Conservation (phyloP, 805 yeast species). For the Candida jianshihensis region DNA sequence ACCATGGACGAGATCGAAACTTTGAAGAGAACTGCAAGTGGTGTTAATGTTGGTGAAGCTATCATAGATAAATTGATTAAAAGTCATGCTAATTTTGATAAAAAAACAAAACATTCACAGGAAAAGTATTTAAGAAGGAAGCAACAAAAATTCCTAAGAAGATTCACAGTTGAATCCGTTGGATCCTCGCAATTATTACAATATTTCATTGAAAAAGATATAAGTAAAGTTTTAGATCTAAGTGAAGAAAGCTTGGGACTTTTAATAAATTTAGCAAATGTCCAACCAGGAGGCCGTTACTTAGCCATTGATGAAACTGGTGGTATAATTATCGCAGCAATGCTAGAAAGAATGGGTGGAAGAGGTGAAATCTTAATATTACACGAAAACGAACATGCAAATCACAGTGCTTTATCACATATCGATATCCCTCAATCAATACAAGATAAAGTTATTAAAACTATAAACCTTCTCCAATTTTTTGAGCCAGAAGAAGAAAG, state of each 20-base stretch:
- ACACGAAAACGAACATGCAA: slow-evolving; percentile 94
- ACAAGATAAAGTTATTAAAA: slow-evolving; percentile 49
- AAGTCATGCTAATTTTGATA: slow-evolving; percentile 79
- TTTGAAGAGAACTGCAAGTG: slow-evolving; percentile 63
- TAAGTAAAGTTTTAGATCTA: slow-evolving; percentile 63
- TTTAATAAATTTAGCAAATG: slow-evolving; percentile 69
- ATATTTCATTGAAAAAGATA: slow-evolving; percentile 66
- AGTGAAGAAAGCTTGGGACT: slow-evolving; percentile 80
- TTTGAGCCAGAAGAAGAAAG: slow-evolving; percentile 62
- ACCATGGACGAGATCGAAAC: slow-evolving; percentile 77
- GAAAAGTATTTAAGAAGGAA: slow-evolving; percentile 88
- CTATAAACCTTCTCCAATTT: slow-evolving; percentile 73
- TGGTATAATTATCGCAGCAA: slow-evolving; percentile 76
- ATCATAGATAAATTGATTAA: slow-evolving; percentile 78
- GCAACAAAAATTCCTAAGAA: slow-evolving; percentile 81
- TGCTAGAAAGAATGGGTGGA: slow-evolving; percentile 83
- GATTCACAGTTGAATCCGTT: slow-evolving; percentile 75
- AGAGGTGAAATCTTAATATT: slow-evolving; percentile 62
- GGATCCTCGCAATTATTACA: slow-evolving; percentile 66
- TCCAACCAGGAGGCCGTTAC: slow-evolving; percentile 86
- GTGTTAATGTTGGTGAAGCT: slow-evolving; percentile 57
- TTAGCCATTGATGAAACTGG: slow-evolving; percentile 91
- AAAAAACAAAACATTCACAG: slow-evolving; percentile 84
- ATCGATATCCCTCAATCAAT: slow-evolving; percentile 54
- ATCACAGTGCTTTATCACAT: slow-evolving; percentile 60